Conservation (phyloP, 225 moss, liverwort and hornwort genomes). For the Marchantia polymorpha region DNA sequence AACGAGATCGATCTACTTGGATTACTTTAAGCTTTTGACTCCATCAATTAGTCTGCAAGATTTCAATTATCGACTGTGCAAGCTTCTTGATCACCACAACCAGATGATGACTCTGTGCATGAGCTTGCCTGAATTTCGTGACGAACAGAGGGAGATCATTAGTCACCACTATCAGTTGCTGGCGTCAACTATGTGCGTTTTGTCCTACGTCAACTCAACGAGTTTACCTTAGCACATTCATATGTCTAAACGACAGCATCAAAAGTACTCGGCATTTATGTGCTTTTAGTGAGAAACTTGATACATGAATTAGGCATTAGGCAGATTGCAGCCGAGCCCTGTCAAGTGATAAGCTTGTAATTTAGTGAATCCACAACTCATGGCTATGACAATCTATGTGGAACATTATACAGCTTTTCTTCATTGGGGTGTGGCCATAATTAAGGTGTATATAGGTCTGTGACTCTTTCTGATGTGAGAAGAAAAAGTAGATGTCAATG, state of each 20-base stretch:
- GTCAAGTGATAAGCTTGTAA: neutral
- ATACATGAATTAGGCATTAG: neutral
- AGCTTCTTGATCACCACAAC: constrained; percentile 3
- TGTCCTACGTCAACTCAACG: constrained; percentile 15
- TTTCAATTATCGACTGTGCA: constrained; percentile 14
- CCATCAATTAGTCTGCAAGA: constrained; percentile 8
- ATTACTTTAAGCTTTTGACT: constrained; percentile 10
- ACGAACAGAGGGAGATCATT: constrained; percentile 8
- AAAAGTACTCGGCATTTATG: neutral
- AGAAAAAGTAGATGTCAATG: neutral
- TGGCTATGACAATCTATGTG: neutral
- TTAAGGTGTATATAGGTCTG: neutral
- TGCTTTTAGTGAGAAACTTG: too few relatives aligned
- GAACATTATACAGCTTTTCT: neutral
- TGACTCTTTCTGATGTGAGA: neutral
- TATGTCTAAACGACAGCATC: neutral
- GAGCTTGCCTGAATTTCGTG: neutral
- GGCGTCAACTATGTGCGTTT: constrained; percentile 13
- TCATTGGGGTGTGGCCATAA: neutral
- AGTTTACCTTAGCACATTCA: neutral
- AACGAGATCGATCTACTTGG: constrained; percentile 7
- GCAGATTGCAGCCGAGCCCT: neutral
- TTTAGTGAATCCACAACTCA: neutral
- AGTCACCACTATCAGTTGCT: constrained; percentile 14
- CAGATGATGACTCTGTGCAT: constrained; percentile 18